Base-by-base conservation (phyloP, 257 asterid genomes). In the Plantago elongata region DNA sequence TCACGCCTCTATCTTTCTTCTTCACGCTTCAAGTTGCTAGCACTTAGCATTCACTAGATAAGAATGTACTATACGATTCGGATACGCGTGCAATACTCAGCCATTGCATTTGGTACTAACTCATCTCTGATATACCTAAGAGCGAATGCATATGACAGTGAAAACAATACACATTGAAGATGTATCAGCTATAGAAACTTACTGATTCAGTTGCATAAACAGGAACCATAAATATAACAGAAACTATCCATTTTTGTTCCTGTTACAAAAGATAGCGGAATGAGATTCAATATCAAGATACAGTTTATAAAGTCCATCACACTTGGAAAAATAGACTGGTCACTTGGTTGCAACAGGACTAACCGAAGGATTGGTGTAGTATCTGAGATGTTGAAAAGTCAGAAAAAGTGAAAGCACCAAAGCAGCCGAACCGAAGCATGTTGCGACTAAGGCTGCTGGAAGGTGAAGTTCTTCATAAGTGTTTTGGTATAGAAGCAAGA, bases 191-290 rank as follows among this genome's bases (percentile, higher is more conserved):
- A 61, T 9, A 62, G 60, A 57, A 64, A 66, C 92, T 84, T 65
- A 92, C 97, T 3, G 99, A 93, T 72, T 93, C 95, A 51, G 83
- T 79, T 18, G 95, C 89, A 80, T 89, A 93, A 47, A 82, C 95
- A 29, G 99, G 99, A 63, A 89, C 99, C 88, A 89, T 82, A 76
- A 84, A 87, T 44, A 89, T 38, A 70, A 93, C 87, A 18, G 79
- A 86, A 67, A 87, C 99, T 7, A 89, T 74, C 99, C 99, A 93
- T 66, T 93, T 93, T 60, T 93, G 97, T 84, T 89, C 99, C 96
- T 89, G 84, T 12, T 17, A 34, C 51, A 70, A 61, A 74, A 62
- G 9, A 30, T 38, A 65, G 16, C 30, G 38, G 6, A 62, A 18
- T 16, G 9, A 64, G 27, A 15, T 18, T 58, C 51, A 17, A 47